Percentiles rank a stretch among this genome's conserved stretches.
Evolutionary conservation across 1,284 basidiomycete species (phyloP).

Genomic region (Sporisorium exsertum): DNA sequence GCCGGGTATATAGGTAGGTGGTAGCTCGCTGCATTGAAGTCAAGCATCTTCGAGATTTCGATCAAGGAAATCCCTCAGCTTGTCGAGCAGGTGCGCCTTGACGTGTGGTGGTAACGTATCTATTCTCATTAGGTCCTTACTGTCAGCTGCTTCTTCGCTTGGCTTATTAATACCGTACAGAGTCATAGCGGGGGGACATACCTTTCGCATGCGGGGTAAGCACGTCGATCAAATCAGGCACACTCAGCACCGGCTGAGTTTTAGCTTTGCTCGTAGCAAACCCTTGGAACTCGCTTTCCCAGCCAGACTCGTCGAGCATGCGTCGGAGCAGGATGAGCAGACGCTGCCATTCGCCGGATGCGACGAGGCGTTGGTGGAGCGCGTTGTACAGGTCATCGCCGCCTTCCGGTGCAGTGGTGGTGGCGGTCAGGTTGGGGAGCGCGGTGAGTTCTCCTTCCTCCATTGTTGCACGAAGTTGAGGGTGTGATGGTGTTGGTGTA

Average conservation of each 20-base stretch:
- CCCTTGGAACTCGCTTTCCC: constrained; percentile 23
- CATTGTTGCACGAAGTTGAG: constrained; percentile 14
- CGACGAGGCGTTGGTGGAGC: constrained; percentile 51
- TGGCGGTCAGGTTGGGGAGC: not conserved
- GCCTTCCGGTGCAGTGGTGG: not conserved
- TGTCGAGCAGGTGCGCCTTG: constrained; percentile 39
- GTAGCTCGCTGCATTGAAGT: not conserved
- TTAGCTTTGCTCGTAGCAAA: constrained; percentile 32
- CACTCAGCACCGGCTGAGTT: constrained; percentile 18
- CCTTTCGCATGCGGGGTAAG: constrained; percentile 50
- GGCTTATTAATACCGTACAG: no score
- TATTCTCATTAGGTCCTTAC: no score
- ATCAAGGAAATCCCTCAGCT: constrained; percentile 53
- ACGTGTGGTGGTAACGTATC: constrained; percentile 51
- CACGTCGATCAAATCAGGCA: constrained; percentile 36
- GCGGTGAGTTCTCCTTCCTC: constrained; percentile 44
- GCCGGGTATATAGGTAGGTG: not conserved
- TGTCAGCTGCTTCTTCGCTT: not conserved
- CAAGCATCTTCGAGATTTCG: constrained; percentile 52
- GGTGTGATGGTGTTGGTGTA: not conserved
- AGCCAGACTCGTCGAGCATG: constrained; percentile 54
- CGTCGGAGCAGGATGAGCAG: constrained; percentile 37
- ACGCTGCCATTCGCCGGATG: constrained; percentile 49
- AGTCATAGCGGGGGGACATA: not conserved
- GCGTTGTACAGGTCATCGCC: constrained; percentile 49